A percentile compares a stretch with the other conserved stretches of the same genome.
phyloP scores from a whole-genome alignment of 192 early-diverging fungal genomes.

The Gaertneriomyces sp. region DNA sequence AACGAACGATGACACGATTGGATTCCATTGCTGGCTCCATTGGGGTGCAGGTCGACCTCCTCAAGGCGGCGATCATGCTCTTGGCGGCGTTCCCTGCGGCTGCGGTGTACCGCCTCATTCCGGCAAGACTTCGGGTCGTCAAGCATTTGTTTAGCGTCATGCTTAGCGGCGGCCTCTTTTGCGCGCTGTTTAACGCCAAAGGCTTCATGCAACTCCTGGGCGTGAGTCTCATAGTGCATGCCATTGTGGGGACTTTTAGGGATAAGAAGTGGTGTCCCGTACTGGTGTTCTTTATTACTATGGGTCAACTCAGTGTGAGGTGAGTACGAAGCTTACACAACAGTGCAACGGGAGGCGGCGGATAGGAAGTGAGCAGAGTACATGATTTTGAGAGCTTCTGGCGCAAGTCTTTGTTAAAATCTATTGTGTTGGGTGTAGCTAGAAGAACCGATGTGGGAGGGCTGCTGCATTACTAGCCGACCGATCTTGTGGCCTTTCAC shows the following conservation, averaged over 20 bases:
- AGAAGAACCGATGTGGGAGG: too few species aligned
- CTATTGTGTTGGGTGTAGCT: neutral
- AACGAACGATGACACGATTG: too few species aligned
- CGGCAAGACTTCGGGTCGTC: neutral
- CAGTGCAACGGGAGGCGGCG: neutral
- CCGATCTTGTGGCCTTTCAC: conserved; percentile 8
- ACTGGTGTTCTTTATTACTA: conserved; percentile 30
- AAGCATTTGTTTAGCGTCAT: conserved; percentile 47
- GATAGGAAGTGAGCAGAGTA: too few species aligned
- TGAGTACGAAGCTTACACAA: conserved; percentile 1
- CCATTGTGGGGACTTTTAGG: conserved; percentile 3
- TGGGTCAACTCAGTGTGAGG: conserved; percentile 38
- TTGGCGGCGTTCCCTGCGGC: conserved; percentile 26
- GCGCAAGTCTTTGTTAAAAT: neutral
- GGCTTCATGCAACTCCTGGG: conserved; percentile 37
- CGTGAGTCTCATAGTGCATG: conserved; percentile 27
- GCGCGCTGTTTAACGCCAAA: conserved; percentile 30
- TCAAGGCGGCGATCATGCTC: conserved; percentile 25
- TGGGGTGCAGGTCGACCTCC: conserved; percentile 10
- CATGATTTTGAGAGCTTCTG: too few species aligned
- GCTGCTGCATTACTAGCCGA: too few species aligned
- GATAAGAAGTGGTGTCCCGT: conserved; percentile 26
- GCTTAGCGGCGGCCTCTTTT: conserved; percentile 30
- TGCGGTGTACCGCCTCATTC: conserved; percentile 25
- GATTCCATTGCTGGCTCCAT: neutral